Evolutionary conservation across 1,284 basidiomycete genomes (phyloP), one percentile per base, ranked within the genome.

Genomic region (Trichosporon sp.): DNA sequence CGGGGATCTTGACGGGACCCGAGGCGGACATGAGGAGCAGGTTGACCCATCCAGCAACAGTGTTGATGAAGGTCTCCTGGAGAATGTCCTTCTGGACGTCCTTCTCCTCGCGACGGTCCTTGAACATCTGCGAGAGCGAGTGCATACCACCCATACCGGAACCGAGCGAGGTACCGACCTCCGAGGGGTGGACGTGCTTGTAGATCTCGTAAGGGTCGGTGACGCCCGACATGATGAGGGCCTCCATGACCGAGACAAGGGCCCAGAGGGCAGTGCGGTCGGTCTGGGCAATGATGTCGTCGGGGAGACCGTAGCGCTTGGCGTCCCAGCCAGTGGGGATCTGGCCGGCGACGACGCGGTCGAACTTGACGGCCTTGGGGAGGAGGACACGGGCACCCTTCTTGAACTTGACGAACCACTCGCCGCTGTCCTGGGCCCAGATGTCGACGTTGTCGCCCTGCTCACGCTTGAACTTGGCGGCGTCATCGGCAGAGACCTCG

Each of bases 61-160:
- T 95, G 81, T 96, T 96, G 84, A 96, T 96, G 85, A 96, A 95
- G 87, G 95, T 99, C 82, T 99, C 95, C 81, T 99, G 96, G 33
- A 99, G 83, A 70, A 99, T 90, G 75, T 99, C 96, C 77, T 95
- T 98, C 81, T 99, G 95, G 2, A 98, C 93, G 56, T 97, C 94
- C 80, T 89, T 90, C 83, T 98, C 95, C 76, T 96, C 93, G 62
- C 93, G 89, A 70, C 96, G 90, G 75, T 98, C 96, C 81, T 92
- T 95, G 87, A 99, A 99, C 96, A 99, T 99, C 81, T 91, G 88
- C 44, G 88, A 86, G 80, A 96, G 84, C 71, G 89, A 90, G 66
- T 87, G 86, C 74, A 92, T 88, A 78, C 95, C 95, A 76, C 95
- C 95, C 95, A 99, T 98, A 77, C 96, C 95, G 74, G 92, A 94